Conservation (phyloP, 1,139 yeast genomes). For the Geotrichum citri-aurantii region DNA sequence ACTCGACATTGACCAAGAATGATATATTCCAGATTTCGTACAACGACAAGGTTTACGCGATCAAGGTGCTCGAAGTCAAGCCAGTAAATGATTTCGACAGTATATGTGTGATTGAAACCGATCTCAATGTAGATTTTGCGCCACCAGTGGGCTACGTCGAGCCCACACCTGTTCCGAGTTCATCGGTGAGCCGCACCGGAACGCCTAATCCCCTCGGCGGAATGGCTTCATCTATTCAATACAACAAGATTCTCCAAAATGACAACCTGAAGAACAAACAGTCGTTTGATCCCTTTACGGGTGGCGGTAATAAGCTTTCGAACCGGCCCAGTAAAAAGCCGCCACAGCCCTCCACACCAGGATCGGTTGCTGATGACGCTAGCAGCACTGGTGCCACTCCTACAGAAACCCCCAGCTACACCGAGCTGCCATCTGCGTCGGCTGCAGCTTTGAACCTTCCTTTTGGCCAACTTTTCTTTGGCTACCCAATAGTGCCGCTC, state of each 20-base stretch:
- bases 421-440: conserved; percentile 44
- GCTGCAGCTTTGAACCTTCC: conserved; percentile 73
- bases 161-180: conserved; percentile 39
- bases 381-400: background rate
- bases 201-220: conserved; percentile 46
- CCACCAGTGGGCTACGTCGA: conserved; percentile 98
- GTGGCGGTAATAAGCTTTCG: conserved; percentile 67
- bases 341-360: background rate
- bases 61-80: conserved; percentile 80
- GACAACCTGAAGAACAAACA: conserved; percentile 13
- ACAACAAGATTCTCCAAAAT: conserved; percentile 44
- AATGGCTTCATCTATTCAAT: conserved; percentile 74
- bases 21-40: conserved; percentile 84
- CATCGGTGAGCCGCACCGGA: conserved; percentile 29
- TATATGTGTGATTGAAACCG: conserved; percentile 94
- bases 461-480: conserved; percentile 84
- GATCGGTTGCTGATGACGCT: background rate
- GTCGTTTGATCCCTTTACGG: conserved; percentile 42
- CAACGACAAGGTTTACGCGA: conserved; percentile 72
- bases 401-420: background rate
- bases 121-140: conserved; percentile 94
- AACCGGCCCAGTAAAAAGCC: conserved; percentile 43
- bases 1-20: conserved; percentile 77
- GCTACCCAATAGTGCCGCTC: conserved; percentile 81
- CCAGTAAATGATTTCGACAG: conserved; percentile 63